A percentile compares a stretch with the other conserved stretches of the same genome.
Conservation (phyloP, 257 asterid genomes). For the Nicotiana sylvestris region DNA sequence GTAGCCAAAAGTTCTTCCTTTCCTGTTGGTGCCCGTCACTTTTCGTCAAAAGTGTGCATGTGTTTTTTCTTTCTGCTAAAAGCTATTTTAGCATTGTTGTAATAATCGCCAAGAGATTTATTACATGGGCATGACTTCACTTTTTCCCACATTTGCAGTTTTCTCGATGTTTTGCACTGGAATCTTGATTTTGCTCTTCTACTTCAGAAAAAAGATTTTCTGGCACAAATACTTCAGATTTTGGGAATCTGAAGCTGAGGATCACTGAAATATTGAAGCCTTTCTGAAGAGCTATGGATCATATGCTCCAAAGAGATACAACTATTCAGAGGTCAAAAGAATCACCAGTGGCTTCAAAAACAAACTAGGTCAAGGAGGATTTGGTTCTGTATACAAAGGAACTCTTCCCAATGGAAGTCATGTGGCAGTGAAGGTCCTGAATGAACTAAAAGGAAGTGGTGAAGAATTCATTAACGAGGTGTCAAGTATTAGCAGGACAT, state of each 20-base stretch:
- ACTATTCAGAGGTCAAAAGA: constrained; percentile 20
- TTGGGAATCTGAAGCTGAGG: neutral
- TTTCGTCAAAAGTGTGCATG: too few relatives aligned
- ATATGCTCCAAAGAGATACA: constrained; percentile 19
- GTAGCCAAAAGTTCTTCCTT: too few relatives aligned
- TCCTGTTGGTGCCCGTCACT: too few relatives aligned
- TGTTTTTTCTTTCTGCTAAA: too few relatives aligned
- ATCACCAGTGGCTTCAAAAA: constrained; percentile 23
- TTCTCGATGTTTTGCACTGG: neutral
- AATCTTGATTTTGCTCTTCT: neutral
- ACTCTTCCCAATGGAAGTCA: constrained; percentile 15
- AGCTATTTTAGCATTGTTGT: too few relatives aligned
- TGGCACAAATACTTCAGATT: neutral
- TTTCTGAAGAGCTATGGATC: neutral
- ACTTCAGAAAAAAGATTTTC: neutral
- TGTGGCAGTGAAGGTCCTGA: constrained; percentile 32
- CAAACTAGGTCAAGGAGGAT: constrained; percentile 39
- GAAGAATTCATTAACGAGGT: constrained; percentile 9
- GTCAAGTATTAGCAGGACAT: constrained; percentile 37
- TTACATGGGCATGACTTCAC: too few relatives aligned
- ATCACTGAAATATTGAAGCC: neutral
- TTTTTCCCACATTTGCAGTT: too few relatives aligned
- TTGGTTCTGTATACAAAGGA: constrained; percentile 30
- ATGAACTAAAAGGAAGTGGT: constrained; percentile 14
- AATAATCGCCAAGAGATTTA: too few relatives aligned